Evolutionary conservation across 495 filamentous ascomycete genomes (phyloP), one percentile per base, ranked within the genome.

Genomic region (Chaetomium tenue): DNA sequence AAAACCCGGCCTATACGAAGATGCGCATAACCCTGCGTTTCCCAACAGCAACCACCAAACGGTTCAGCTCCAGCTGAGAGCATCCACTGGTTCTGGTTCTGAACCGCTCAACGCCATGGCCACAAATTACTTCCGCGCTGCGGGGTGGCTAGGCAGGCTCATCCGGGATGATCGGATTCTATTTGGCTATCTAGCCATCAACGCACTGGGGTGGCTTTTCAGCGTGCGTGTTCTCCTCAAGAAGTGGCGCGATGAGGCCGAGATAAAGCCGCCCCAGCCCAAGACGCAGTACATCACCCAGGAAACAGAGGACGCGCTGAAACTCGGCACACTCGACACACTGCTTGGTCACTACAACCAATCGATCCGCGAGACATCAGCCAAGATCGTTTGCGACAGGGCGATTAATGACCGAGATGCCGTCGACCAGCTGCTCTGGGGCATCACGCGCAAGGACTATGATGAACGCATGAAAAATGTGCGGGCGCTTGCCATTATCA

Each of bases 271-370:
- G 2, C 66, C 73, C 16, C 79, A 77, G 60, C 82, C 79, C 47
- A 85, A 84, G 69, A 78, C 83, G 13, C 82, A 83, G 64, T 84
- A 84, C 68, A 85, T 85, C 63, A 85, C 82, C 12, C 83, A 85
- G 66, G 79, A 80, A n/a, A 83, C 82, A n/a, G 83, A 85, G 64
- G 83, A 85, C 56, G 80, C 82, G 2, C 72, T 85, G 15, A 77
- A 78, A 50, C 60, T 75, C 0, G 66, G 67, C 42, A 85, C 83
- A 0, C 69, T 85, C 8, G 77, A 83, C 33, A 83, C 76, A n/a
- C 75, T 85, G 22, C 67, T 84, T 8, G 71, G 74, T 0, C 82
- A 83, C 64, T 81, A 83, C 57, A 85, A 83, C 68, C 80, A 77
- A 53, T 70, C 77, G 18, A 83, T 85, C 61, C 75, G 81, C 23